Percentiles rank a stretch among this genome's conserved stretches.
Evolutionary conservation across 352 stramenopile genomes (phyloP).

Genomic region (Phytophthora idaei): DNA sequence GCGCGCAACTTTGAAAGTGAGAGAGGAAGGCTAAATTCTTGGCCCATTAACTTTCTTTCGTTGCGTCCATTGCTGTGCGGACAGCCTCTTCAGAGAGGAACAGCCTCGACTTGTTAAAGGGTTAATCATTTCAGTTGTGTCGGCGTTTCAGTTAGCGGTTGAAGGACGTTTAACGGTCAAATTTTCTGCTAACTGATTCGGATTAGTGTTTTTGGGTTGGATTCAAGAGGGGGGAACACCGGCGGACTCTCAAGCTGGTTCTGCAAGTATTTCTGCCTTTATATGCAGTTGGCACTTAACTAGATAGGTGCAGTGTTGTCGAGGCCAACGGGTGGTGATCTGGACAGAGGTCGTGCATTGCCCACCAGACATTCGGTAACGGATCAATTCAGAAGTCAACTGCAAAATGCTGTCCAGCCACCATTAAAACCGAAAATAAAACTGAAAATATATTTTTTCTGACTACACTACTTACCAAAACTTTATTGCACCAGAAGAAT

Average conservation of each 20-base stretch:
- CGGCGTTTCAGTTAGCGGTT: neutral
- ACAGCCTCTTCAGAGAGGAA: neutral
- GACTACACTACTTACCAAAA: neutral
- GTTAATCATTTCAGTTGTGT: neutral
- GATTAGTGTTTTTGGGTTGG: too few relatives aligned
- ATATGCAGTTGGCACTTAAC: too few relatives aligned
- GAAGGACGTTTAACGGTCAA: neutral
- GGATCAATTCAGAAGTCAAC: neutral
- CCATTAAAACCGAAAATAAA: too few relatives aligned
- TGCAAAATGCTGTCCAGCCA: too few relatives aligned
- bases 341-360: too few relatives aligned
- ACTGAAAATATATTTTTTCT: neutral
- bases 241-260: too few relatives aligned
- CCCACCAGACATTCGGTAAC: neutral
- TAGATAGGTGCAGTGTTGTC: too few relatives aligned
- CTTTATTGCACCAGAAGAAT: neutral
- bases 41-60: neutral
- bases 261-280: too few relatives aligned
- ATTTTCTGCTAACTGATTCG: too few relatives aligned
- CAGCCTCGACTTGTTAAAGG: neutral
- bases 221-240: too few relatives aligned
- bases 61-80: neutral
- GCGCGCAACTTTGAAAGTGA: neutral
- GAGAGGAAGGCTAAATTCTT: neutral
- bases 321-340: too few relatives aligned